These are phyloP conservation scores for Macaranga tanarius DNA, from an alignment of 441 rosid genomes.

Conservation along the genomic window DNA sequence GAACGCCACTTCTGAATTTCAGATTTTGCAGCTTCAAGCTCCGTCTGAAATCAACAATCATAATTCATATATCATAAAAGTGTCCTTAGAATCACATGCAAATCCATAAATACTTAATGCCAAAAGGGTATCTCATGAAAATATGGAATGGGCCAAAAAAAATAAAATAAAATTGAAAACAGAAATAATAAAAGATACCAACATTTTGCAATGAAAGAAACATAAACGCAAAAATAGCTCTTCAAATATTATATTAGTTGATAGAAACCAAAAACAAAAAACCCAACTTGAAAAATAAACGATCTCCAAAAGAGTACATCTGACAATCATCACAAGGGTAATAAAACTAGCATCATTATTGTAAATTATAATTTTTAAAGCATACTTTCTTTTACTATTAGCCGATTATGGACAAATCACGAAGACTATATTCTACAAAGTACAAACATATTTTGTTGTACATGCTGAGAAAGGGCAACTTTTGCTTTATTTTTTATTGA, in stretches of 20 bases:
- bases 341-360: background rate
- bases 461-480: background rate
- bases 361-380: background rate
- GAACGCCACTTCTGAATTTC: conserved; percentile 87
- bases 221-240: background rate
- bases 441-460: background rate
- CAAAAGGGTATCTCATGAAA: background rate
- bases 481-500: background rate
- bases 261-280: background rate
- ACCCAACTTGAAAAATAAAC: background rate
- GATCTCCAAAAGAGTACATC: background rate
- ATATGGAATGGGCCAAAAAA: background rate
- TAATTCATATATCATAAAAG: too few relatives aligned
- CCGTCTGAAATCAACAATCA: conserved; percentile 41
- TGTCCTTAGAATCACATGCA: background rate
- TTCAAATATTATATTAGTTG: background rate
- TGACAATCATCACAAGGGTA: background rate
- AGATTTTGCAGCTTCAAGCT: conserved; percentile 75
- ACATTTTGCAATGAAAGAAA: background rate
- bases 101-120: background rate
- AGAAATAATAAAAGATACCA: background rate
- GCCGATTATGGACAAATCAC: background rate
- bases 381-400: background rate
- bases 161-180: background rate
- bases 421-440: background rate